Conservation (phyloP, 345 rosid species). For the Isatis tinctoria region DNA sequence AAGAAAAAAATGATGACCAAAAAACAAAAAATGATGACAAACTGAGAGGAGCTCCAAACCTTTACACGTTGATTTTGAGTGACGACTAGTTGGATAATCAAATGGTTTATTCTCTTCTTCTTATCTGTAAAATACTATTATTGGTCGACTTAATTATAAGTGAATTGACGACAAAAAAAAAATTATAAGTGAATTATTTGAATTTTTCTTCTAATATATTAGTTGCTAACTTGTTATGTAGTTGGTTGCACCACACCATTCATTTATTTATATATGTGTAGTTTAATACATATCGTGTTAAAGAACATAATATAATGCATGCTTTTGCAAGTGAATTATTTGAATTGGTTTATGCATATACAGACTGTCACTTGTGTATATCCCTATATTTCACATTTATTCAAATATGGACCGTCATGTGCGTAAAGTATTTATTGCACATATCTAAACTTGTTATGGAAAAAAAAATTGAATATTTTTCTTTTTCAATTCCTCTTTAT, state of each 20-base stretch:
- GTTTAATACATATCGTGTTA: background rate
- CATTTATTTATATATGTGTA: background rate
- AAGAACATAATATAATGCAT: background rate
- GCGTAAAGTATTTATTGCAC: slow-evolving; percentile 17
- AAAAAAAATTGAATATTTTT: background rate
- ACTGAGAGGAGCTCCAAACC: slow-evolving; percentile 15
- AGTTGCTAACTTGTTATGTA: slow-evolving; percentile 3
- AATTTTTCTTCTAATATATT: background rate
- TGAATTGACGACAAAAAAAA: no score
- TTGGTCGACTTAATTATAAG: slow-evolving; percentile 1
- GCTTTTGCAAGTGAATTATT: background rate
- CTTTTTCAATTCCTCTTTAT: background rate
- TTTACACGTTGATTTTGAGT: slow-evolving; percentile 22
- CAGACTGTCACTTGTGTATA: background rate
- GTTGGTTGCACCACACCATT: slow-evolving; percentile 11
- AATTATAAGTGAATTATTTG: background rate
- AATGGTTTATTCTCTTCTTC: background rate
- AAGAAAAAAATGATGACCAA: background rate
- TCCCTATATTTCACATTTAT: slow-evolving; percentile 1
- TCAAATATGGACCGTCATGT: slow-evolving; percentile 7
- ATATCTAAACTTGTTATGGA: background rate
- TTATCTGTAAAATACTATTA: background rate
- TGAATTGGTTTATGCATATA: slow-evolving; percentile 8
- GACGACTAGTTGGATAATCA: background rate
- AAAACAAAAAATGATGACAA: background rate